phyloP scores from a whole-genome alignment of 2,329 filamentous ascomycete genomes.

The Cladophialophora exuberans region DNA sequence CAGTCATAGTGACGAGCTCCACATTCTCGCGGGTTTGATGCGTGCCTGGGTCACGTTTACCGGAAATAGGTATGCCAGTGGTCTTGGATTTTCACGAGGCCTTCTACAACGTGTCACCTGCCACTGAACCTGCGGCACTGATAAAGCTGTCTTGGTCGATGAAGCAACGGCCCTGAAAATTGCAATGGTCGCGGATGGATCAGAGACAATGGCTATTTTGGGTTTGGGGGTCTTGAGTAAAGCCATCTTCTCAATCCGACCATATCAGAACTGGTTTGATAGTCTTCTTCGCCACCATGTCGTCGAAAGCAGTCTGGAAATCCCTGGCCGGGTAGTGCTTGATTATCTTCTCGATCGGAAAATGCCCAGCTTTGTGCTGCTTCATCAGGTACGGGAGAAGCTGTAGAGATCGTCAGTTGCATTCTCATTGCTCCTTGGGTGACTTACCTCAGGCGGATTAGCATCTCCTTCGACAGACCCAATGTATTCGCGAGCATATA shows the following conservation, averaged over 20 bases:
- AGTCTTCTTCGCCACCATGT: conserved; percentile 1
- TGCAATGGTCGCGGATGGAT: no score
- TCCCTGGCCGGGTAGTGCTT: neutral
- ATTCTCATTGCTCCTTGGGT: neutral
- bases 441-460: neutral
- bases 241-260: no score
- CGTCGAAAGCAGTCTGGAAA: conserved; percentile 3
- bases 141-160: no score
- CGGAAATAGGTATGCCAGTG: no score
- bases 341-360: conserved; percentile 12
- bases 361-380: conserved; percentile 1
- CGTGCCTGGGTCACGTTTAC: no score
- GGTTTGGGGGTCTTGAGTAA: no score
- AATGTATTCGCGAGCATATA: neutral
- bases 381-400: conserved; percentile 4
- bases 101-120: no score
- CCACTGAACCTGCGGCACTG: no score
- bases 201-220: conserved; percentile 3
- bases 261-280: conserved; percentile 6
- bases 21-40: no score
- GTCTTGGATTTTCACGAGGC: no score
- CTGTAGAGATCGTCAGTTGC: neutral
- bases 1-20: no score
- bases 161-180: no score
- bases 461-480: conserved; percentile 1